These are phyloP conservation scores for Debaryomycetaceae sp. DNA, from an alignment of 1,139 yeast genomes.

Conservation along the genomic window DNA sequence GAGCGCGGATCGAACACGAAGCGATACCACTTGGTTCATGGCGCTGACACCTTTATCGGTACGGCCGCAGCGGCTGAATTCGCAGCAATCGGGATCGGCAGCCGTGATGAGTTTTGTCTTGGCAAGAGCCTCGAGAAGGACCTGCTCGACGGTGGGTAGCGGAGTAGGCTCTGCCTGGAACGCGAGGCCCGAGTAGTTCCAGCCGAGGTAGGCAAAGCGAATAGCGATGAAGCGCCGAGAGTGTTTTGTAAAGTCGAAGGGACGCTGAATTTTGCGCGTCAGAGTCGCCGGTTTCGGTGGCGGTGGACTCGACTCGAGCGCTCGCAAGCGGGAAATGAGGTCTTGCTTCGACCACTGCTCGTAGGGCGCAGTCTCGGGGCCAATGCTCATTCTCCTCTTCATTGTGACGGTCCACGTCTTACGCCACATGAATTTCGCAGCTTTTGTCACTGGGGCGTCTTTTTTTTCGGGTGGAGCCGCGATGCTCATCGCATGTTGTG, in stretches of 20 bases:
- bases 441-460: not conserved
- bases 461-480: not conserved
- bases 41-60: conserved; percentile 98
- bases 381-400: not conserved
- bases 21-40: conserved; percentile 84
- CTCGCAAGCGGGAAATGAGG: conserved; percentile 10
- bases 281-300: not conserved
- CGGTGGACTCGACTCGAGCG: not conserved
- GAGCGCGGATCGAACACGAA: conserved; percentile 62
- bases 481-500: not conserved
- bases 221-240: conserved; percentile 66
- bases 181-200: conserved; percentile 90
- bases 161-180: conserved; percentile 66
- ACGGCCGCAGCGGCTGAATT: conserved; percentile 88
- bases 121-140: conserved; percentile 58
- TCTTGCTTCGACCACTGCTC: conserved; percentile 42
- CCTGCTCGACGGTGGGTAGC: conserved; percentile 80
- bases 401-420: not conserved
- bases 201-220: conserved; percentile 79
- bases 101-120: conserved; percentile 58
- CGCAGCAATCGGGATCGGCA: conserved; percentile 48
- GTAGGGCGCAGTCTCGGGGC: conserved; percentile 13
- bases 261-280: conserved; percentile 9
- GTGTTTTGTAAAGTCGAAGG: conserved; percentile 60
- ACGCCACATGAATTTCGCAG: not conserved